Percentiles rank a stretch among this genome's conserved stretches.
Evolutionary conservation across 768 basidiomycete species (phyloP).

Genomic region (Leccinum subgranulosum): DNA sequence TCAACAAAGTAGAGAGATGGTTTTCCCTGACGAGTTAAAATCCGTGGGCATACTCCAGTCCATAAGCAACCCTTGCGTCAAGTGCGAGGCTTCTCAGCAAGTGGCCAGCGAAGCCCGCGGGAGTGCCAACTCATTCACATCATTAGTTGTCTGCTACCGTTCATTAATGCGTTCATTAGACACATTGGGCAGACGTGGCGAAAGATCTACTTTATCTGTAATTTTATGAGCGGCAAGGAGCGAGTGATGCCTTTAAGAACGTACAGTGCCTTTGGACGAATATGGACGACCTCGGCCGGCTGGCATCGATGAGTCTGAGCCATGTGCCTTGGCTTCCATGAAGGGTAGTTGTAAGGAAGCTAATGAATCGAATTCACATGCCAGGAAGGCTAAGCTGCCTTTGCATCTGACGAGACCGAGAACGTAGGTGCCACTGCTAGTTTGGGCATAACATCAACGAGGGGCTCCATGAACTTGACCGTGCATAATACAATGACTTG

Average conservation of each 20-base stretch:
- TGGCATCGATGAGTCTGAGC: not conserved
- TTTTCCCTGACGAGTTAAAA: constrained; percentile 8
- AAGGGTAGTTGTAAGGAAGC: constrained; percentile 18
- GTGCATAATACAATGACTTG: not conserved
- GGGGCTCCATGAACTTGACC: not conserved
- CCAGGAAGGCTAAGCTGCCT: not conserved
- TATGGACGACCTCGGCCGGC: not conserved
- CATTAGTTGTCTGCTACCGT: constrained; percentile 1
- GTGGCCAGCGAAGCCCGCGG: constrained; percentile 20
- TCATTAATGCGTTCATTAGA: constrained; percentile 3
- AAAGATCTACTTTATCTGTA: not conserved
- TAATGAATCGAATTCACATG: constrained; percentile 12
- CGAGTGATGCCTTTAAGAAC: not conserved
- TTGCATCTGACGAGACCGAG: not conserved
- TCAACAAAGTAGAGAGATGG: constrained; percentile 5
- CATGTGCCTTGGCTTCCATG: not conserved
- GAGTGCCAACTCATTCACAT: constrained; percentile 3
- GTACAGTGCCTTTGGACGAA: not conserved
- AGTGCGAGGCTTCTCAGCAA: constrained; percentile 18
- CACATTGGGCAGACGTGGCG: not conserved
- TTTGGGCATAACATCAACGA: not conserved
- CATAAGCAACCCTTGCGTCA: constrained; percentile 8
- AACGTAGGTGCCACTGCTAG: not conserved
- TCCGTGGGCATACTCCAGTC: constrained; percentile 17
- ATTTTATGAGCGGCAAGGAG: not conserved